Conservation (phyloP, 345 rosid genomes). For the Arabis hirsuta region DNA sequence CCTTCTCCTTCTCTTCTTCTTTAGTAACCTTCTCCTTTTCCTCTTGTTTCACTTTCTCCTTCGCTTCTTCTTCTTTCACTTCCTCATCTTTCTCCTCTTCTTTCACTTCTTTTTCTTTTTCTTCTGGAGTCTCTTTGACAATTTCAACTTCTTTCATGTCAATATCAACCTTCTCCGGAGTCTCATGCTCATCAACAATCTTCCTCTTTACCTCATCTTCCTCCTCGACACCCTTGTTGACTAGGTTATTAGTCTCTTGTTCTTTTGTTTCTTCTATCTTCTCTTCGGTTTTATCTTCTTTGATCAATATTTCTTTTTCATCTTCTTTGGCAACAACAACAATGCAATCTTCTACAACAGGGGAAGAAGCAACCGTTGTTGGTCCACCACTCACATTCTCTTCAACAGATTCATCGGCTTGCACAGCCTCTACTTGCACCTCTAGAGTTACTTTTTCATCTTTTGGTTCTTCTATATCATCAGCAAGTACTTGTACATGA, state of each 20-base stretch:
- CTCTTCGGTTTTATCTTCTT: conserved; percentile 35
- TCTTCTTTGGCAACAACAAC: conserved; percentile 16
- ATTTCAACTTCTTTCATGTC: conserved; percentile 31
- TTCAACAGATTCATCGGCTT: conserved; percentile 32
- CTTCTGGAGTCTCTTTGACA: conserved; percentile 16
- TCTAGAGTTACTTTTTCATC: conserved; percentile 39
- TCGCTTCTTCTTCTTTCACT: conserved; percentile 38
- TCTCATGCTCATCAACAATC: conserved; percentile 30
- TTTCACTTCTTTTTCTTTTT: conserved; percentile 7
- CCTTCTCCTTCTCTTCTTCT: background rate
- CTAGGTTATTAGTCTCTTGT: conserved; percentile 18
- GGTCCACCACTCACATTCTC: conserved; percentile 27
- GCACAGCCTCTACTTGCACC: conserved; percentile 32
- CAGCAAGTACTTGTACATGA: conserved; percentile 17
- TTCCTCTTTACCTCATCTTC: conserved; percentile 26
- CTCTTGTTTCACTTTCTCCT: conserved; percentile 45
- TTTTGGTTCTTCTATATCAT: conserved; percentile 31
- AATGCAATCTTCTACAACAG: conserved; percentile 35
- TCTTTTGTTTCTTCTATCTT: conserved; percentile 36
- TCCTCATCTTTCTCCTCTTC: background rate
- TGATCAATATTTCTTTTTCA: conserved; percentile 31
- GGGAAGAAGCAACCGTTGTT: conserved; percentile 27
- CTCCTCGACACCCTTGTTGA: conserved; percentile 24
- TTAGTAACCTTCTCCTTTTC: background rate
- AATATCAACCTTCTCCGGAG: conserved; percentile 20